Base-by-base conservation (phyloP, 805 yeast genomes). In the Brettanomyces bruxellensis region DNA sequence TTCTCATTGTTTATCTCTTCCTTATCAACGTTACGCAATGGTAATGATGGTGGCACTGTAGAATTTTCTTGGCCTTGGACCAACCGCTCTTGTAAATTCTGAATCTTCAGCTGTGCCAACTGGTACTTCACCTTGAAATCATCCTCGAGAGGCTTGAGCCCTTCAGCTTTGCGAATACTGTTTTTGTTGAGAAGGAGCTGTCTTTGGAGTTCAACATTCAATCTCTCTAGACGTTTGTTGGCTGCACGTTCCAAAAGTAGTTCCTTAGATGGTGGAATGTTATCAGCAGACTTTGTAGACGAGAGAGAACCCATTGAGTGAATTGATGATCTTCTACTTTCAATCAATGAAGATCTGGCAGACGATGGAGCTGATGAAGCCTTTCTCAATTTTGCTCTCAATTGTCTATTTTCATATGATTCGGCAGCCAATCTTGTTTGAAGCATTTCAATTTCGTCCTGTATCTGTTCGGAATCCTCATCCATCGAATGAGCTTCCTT, bases 361-460 rank as follows among this genome's bases (percentile, higher is more conserved):
- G 43, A 40, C 47, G 41, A n/a, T 6, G 46, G 14, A 28, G 9
- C 25, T 34, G 49, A 22, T 42, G 46, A 46, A 40, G 24, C 34
- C 38, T 66, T 70, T 32, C 66, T 65, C 4, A 77, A 45, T 40
- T 70, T 71, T 11, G 73, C 71, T 40, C 64, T 69, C 50, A 70
- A 56, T 44, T 65, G 75, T 55, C 75, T 79, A 49, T 72, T 76
- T 46, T 79, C 83, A 50, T 76, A 76, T 5, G 81, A 70, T 43
- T 79, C 82, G n/a, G 82, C 71, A 2, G 83, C 81, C n/a, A 80
- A 59, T 53, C 86, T 71, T 2, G 81, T 75, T 52, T 81, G 83
- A 12, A 85, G 61, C 53, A 83, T 65, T 32, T 73, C 71, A 44
- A 82, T 56, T 49, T 83, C 87, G 40, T 83, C 79, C 24, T 69